These are phyloP conservation scores for Cytospora mali DNA, from an alignment of 2,329 filamentous ascomycete species.

Conservation along the genomic window DNA sequence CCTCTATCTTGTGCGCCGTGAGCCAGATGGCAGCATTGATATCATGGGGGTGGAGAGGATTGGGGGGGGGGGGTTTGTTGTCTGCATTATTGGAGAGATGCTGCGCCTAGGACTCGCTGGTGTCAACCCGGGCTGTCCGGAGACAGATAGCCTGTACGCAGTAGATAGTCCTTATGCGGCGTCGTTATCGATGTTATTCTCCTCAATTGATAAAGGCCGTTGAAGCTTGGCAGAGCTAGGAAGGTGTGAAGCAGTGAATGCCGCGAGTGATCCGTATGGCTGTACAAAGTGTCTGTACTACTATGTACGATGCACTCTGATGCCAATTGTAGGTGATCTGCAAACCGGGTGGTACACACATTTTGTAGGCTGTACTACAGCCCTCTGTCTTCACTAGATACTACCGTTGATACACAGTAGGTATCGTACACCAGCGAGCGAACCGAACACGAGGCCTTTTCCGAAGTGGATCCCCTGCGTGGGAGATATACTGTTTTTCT, in stretches of 20 bases:
- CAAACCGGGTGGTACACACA: neutral
- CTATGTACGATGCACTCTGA: slow-evolving; percentile 6
- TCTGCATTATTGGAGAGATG: neutral
- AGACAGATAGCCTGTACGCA: neutral
- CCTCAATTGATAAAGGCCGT: slow-evolving; percentile 15
- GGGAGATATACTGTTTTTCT: neutral
- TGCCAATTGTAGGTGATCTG: slow-evolving; percentile 16
- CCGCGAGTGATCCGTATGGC: slow-evolving; percentile 3
- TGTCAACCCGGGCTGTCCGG: neutral
- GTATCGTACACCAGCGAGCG: neutral
- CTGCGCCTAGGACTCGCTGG: neutral
- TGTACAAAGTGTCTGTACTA: slow-evolving; percentile 12
- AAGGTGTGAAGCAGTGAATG: slow-evolving; percentile 13
- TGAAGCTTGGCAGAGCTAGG: slow-evolving; percentile 24
- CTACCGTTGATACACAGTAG: neutral
- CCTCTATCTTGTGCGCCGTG: neutral
- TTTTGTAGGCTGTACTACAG: slow-evolving; percentile 24
- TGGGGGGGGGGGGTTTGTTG: no score
- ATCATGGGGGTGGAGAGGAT: neutral
- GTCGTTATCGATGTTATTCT: slow-evolving; percentile 4
- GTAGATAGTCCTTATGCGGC: neutral
- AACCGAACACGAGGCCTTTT: neutral
- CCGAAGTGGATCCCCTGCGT: neutral
- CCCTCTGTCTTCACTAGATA: slow-evolving; percentile 7
- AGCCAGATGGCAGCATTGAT: neutral